A percentile compares a stretch with the other conserved stretches of the same genome.
Evolutionary conservation across 31 red algal species (phyloP).

Genomic region (Endocladia muricata): DNA sequence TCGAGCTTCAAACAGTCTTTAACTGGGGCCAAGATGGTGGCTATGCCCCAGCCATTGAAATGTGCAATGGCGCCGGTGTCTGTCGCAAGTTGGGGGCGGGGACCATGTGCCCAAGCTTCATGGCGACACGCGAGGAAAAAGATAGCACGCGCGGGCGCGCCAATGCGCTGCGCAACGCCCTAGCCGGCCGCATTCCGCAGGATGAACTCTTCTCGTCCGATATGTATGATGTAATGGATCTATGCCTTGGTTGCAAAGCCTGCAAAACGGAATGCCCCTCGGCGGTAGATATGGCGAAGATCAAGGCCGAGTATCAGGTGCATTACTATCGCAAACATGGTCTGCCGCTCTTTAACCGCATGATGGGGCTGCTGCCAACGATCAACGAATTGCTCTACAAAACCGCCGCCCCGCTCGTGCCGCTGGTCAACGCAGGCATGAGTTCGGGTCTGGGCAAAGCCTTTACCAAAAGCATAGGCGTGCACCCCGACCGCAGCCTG

Average conservation of each 20-base stretch:
- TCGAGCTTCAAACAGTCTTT: not conserved
- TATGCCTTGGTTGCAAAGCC: constrained; percentile 12
- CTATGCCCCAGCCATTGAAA: not conserved
- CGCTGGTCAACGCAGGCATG: not conserved
- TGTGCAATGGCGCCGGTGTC: not conserved
- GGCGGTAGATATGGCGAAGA: constrained; percentile 3
- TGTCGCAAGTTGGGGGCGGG: constrained; percentile 1
- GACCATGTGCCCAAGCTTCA: constrained; percentile 11
- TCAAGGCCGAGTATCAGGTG: not conserved
- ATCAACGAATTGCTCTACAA: too few relatives aligned
- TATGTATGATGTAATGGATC: constrained; percentile 9
- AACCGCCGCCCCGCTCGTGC: not conserved
- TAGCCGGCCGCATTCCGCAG: not conserved
- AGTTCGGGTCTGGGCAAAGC: not conserved
- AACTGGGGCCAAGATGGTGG: not conserved
- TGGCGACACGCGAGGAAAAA: constrained; percentile 10
- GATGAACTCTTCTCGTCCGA: not conserved
- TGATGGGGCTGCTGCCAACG: not conserved
- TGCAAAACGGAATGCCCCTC: constrained; percentile 16
- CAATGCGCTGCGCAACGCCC: not conserved
- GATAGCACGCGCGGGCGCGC: constrained; percentile 3
- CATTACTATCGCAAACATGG: not conserved
- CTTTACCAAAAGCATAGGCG: not conserved
- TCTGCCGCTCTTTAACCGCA: not conserved
- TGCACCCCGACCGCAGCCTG: not conserved